Base-by-base conservation (phyloP, 2,329 filamentous ascomycete species). In the Clonostachys sp. region DNA sequence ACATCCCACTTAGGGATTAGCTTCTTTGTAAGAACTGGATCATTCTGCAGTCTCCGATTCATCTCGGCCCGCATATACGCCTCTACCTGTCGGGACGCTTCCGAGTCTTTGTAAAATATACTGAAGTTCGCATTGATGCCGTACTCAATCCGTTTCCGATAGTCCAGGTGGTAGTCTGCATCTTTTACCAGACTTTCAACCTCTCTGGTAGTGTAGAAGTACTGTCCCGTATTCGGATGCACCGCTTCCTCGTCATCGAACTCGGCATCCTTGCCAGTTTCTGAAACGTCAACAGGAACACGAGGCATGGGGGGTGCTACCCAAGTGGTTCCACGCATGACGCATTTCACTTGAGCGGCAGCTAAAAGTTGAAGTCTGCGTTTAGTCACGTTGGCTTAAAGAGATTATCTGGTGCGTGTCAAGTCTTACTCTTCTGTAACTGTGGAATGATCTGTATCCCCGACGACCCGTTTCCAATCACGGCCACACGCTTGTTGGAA, bases 401-500 rank as follows among this genome's bases (percentile, higher is more conserved):
- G 54, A 52, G 20, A 43, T 4, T 12, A 33, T 20, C 41, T 5
- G 12, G 20, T n/a, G n/a, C n/a, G n/a, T 33, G 20, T 33, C 16
- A 55, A 6, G 41, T 41, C 12, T 30, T 20, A 17, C 30, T 16
- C 12, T 13, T 13, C 33, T 51, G 46, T 9, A 52, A 45, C 16
- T 48, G 30, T 4, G 72, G 71, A 3, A 75, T 65, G 8, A 80
- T 66, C 56, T 80, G 77, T 8, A 80, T 73, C 12, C 72, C 75
- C 12, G 72, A 73, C 18, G 73, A 72, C 0, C 77, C 77, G n/a
- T 58, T 75, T 6, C 77, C 77, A 43, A 81, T 77, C n/a, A 81
- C 62, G 12, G 68, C 75, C 18, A 78, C 70, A 16, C 61, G 60
- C 53, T 74, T 74, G 34, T 63, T 67, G 5, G 53, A 56, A 62